Base-by-base conservation (phyloP, 1,284 basidiomycete genomes). In the Malassezia yamatoensis region DNA sequence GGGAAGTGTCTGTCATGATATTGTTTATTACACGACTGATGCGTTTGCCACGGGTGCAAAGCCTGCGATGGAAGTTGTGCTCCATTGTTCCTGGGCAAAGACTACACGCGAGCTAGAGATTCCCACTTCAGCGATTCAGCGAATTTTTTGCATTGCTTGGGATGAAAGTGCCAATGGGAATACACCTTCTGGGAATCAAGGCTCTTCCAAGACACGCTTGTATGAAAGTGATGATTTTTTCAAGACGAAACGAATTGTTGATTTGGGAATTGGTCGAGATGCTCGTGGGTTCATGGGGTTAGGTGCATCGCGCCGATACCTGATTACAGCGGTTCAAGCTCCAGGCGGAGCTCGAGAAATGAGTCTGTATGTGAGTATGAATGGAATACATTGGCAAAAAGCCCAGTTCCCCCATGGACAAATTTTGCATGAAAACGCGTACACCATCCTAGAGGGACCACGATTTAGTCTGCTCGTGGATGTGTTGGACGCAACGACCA, bases 381-480 rank as follows among this genome's bases (percentile, higher is more conserved):
- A 74, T 39, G 71, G 65, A 15, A 56, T 64, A 36, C 58, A 59
- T 13, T 74, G 71, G 71, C 45, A 57, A 3, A 64, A 63, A 40
- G 70, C 67, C 15, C 56, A 60, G 39, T 91, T 93, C 78, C 89
- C 89, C 5, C 88, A 90, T 65, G 86, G 87, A 3, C 85, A 87
- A 5, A 80, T 81, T 40, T 80, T 91, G 3, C 81, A 83, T 7
- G 88, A 91, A 76, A 90, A 90, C 69, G 88, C 87, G 9, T 96
- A 98, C 75, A 98, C 93, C 0, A 85, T 98, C 61, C 87, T 98
- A 54, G 90, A 96, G 75, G 86, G 84, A 13, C 93, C 90, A 2
- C 83, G 84, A 0, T 88, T 96, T 71, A 94, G 89, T 10, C 81
- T 98, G 38, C 88, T 86, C 13, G 88, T 98, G 39, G 94, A 98